Percentiles rank a stretch among this genome's conserved stretches.
These are phyloP conservation scores for Suzukiozyma palmioleophila DNA, from an alignment of 1,139 yeast species.

Conservation along the genomic window DNA sequence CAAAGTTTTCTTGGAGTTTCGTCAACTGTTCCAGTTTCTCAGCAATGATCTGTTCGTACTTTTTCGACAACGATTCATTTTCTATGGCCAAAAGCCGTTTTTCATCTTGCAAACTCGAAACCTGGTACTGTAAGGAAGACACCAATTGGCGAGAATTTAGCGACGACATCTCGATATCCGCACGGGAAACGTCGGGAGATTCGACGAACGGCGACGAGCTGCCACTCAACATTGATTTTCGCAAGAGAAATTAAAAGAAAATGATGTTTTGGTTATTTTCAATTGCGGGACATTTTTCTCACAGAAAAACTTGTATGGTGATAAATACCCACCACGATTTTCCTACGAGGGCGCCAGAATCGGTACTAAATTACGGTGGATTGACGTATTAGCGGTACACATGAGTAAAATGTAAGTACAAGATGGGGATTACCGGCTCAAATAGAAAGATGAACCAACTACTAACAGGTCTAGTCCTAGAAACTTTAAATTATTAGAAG, in stretches of 20 bases:
- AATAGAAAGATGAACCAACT: not conserved
- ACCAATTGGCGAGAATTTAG: slow-evolving; percentile 12
- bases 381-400: not conserved
- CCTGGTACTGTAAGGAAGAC: slow-evolving; percentile 28
- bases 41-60: slow-evolving; percentile 26
- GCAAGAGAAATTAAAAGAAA: not conserved
- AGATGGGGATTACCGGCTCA: not conserved
- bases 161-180: slow-evolving; percentile 9
- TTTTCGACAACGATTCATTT: slow-evolving; percentile 22
- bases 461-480: slow-evolving; percentile 61
- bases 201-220: slow-evolving; percentile 17
- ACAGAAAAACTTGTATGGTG: not conserved
- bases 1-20: slow-evolving; percentile 48
- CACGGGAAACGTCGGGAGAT: slow-evolving; percentile 7
- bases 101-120: slow-evolving; percentile 28
- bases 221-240: not conserved
- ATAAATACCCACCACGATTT: not conserved
- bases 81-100: slow-evolving; percentile 31
- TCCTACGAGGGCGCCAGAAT: not conserved
- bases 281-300: not conserved
- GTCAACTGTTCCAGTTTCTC: slow-evolving; percentile 29
- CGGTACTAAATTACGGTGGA: not conserved
- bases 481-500: slow-evolving; percentile 89
- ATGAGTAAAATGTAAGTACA: slow-evolving; percentile 3
- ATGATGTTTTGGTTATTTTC: not conserved